phyloP scores from a whole-genome alignment of 1,284 basidiomycete species.

The Mycena sp. region DNA sequence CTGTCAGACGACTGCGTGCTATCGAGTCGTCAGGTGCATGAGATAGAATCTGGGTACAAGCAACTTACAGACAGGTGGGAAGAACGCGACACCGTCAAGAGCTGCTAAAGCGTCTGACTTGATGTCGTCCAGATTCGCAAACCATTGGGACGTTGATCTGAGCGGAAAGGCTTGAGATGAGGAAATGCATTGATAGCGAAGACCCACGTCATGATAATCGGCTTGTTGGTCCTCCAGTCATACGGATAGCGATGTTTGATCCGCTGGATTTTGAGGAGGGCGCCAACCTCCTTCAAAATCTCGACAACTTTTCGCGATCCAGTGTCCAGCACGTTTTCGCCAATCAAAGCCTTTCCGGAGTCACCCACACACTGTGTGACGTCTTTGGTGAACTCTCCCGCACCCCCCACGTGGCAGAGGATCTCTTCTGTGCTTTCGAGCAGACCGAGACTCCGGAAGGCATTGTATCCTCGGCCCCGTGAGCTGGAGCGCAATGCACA shows the following conservation, averaged over 20 bases:
- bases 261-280: constrained; percentile 73
- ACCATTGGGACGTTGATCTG: constrained; percentile 99
- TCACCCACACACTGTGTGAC: constrained; percentile 65
- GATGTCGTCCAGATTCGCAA: constrained; percentile 89
- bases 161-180: background rate
- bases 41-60: background rate
- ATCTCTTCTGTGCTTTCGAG: constrained; percentile 54
- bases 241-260: constrained; percentile 94
- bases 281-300: constrained; percentile 67
- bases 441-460: constrained; percentile 65
- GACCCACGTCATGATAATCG: constrained; percentile 89
- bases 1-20: constrained; percentile 88
- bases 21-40: constrained; percentile 10
- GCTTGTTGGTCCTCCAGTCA: constrained; percentile 96
- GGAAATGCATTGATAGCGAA: background rate
- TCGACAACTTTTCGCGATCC: constrained; percentile 77
- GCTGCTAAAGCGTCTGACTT: constrained; percentile 82
- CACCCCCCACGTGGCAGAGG: constrained; percentile 84
- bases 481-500: constrained; percentile 96
- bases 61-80: constrained; percentile 79
- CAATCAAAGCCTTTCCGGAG: constrained; percentile 61
- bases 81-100: constrained; percentile 80
- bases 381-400: constrained; percentile 77
- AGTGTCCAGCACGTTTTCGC: constrained; percentile 76
- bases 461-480: constrained; percentile 94